Percentiles rank a stretch among this genome's conserved stretches.
Evolutionary conservation across 202 grass and related monocot genomes (phyloP).

Genomic region (Schoenoplectus tabernaemontani): DNA sequence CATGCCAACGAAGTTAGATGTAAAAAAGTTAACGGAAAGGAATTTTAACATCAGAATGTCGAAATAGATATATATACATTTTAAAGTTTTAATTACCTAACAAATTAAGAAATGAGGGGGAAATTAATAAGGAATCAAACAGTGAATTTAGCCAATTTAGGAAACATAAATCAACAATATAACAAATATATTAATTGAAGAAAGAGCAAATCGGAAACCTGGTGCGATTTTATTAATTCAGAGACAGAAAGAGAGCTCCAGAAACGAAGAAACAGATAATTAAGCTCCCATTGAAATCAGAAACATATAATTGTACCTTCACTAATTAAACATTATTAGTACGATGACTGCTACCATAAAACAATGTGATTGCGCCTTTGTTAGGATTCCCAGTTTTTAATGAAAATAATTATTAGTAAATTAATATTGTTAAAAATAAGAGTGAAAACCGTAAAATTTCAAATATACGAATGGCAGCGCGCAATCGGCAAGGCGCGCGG

Average conservation of each 20-base stretch:
- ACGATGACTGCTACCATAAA: background rate
- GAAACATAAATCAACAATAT: background rate
- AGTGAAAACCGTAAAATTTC: too few species aligned
- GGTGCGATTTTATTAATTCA: background rate
- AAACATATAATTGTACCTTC: constrained; percentile 15
- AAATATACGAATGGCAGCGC: too few species aligned
- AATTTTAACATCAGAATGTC: background rate
- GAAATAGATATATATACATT: too few species aligned
- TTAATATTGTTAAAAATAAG: too few species aligned
- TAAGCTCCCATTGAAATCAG: background rate
- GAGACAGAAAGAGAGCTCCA: background rate
- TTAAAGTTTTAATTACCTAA: background rate
- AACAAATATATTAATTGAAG: background rate
- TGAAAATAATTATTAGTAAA: too few species aligned
- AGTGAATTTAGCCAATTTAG: background rate
- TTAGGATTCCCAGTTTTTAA: constrained; percentile 30
- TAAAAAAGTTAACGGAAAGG: background rate
- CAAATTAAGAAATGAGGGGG: background rate
- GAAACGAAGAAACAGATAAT: constrained; percentile 10
- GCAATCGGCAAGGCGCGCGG: too few species aligned
- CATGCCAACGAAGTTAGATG: background rate
- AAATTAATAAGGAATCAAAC: background rate
- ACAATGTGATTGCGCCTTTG: constrained; percentile 11
- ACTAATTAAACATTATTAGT: constrained; percentile 25
- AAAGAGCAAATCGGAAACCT: background rate